Evolutionary conservation across 345 rosid species (phyloP).

Genomic region (Sisymbrium irio): DNA sequence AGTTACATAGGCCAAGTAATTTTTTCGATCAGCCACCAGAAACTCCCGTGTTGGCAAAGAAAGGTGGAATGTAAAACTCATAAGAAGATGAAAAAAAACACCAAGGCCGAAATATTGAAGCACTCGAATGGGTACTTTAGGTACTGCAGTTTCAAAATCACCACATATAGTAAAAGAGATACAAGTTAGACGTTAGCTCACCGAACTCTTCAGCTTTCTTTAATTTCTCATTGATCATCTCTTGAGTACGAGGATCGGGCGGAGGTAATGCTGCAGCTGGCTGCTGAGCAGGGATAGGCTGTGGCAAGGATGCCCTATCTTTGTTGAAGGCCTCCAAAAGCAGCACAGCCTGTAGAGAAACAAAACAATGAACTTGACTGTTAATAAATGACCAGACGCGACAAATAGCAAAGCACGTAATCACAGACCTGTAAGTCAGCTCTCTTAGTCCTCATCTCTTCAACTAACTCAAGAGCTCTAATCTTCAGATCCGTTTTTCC

Average conservation of each 20-base stretch:
- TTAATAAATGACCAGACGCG: neutral
- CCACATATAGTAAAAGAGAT: neutral
- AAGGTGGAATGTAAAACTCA: neutral
- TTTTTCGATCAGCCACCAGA: neutral
- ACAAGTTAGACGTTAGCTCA: slow-evolving; percentile 23
- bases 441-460: slow-evolving; percentile 87
- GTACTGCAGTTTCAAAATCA: neutral
- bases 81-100: neutral
- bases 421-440: slow-evolving; percentile 85
- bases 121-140: neutral
- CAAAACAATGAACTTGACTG: slow-evolving; percentile 10
- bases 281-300: slow-evolving; percentile 72
- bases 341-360: slow-evolving; percentile 64
- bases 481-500: slow-evolving; percentile 93
- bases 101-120: neutral
- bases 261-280: slow-evolving; percentile 67
- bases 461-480: slow-evolving; percentile 83
- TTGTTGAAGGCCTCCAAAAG: slow-evolving; percentile 98
- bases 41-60: neutral
- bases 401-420: slow-evolving; percentile 12
- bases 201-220: slow-evolving; percentile 99
- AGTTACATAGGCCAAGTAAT: neutral
- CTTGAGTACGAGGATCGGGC: slow-evolving; percentile 92
- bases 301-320: slow-evolving; percentile 95
- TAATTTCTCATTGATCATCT: slow-evolving; percentile 96